Base-by-base conservation (phyloP, 257 asterid genomes). In the Thymus mandschuricus region DNA sequence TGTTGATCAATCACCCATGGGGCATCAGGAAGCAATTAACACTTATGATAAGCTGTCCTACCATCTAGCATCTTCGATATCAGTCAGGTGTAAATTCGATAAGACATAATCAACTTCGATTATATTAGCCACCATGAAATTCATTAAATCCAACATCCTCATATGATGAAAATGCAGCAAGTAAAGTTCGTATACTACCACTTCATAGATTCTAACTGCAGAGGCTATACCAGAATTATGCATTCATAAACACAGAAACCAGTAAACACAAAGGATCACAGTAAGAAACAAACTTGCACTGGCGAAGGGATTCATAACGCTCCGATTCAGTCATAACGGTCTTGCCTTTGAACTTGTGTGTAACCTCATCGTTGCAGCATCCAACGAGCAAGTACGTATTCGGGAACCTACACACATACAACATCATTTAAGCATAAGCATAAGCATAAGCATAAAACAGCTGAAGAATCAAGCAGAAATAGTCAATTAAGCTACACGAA, bases 251-350 rank as follows among this genome's bases (percentile, higher is more conserved):
- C 27, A 34, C 35, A 52, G 4, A 70, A 30, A 35, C 7, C 66
- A 54, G 1, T 3, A 65, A 33, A 62, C 13, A 46, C 40, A n/a
- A 21, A 40, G 66, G 60, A 60, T 30, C 51, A 52, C 12, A 29
- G 74, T 10, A 65, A 35, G 70, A 41, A 38, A 84, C 83, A 65
- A 50, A 90, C 98, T 80, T 94, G 99, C 99, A 91, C 71, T 94
- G 99, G 72, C 96, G 95, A 73, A 94, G 87, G 49, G 99, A 94
- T 80, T 94, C 99, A 60, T 89, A 91, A 30, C 98, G 97, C 84
- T 94, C 99, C 34, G 67, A 41, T 3, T 80, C 97, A 2, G 83
- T 89, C 97, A 94, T 94, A 66, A 94, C 98, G 15, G 97, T 94
- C 84, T 91, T 94, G 43, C 99, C 99, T 86, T 94, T 94, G 86